These are phyloP conservation scores for Cercospora beticola DNA, from an alignment of 2,329 filamentous ascomycete species.

Conservation along the genomic window DNA sequence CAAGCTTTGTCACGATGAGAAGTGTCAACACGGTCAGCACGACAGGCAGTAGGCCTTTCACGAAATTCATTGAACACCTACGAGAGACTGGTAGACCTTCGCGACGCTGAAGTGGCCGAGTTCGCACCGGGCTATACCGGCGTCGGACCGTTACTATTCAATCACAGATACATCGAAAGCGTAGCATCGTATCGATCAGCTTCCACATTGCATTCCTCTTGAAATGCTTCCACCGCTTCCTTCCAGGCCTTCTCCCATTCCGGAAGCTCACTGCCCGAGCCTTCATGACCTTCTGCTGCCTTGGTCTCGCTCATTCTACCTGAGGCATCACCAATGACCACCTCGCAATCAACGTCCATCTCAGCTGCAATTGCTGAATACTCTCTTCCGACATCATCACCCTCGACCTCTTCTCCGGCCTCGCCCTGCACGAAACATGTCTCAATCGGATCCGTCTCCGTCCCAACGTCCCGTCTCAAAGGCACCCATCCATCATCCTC, in stretches of 20 bases:
- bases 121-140: neutral
- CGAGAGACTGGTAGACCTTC: slow-evolving; percentile 11
- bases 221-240: neutral
- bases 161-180: neutral
- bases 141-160: neutral
- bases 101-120: neutral
- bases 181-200: neutral
- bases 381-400: neutral
- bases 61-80: slow-evolving; percentile 8
- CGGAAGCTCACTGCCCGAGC: neutral
- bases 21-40: slow-evolving; percentile 3
- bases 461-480: neutral
- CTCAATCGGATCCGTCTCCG: neutral
- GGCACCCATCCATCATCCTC: neutral
- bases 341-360: neutral
- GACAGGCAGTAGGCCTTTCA: slow-evolving; percentile 8
- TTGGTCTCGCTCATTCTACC: neutral
- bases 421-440: neutral
- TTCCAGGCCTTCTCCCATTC: neutral
- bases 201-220: neutral
- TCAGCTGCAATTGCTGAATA: neutral
- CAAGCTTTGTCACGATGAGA: slow-evolving; percentile 3
- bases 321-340: neutral
- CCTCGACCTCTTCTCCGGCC: neutral
- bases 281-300: too few species aligned